Evolutionary conservation across 2,329 filamentous ascomycete species (phyloP).

Genomic region (Venturia asperata): DNA sequence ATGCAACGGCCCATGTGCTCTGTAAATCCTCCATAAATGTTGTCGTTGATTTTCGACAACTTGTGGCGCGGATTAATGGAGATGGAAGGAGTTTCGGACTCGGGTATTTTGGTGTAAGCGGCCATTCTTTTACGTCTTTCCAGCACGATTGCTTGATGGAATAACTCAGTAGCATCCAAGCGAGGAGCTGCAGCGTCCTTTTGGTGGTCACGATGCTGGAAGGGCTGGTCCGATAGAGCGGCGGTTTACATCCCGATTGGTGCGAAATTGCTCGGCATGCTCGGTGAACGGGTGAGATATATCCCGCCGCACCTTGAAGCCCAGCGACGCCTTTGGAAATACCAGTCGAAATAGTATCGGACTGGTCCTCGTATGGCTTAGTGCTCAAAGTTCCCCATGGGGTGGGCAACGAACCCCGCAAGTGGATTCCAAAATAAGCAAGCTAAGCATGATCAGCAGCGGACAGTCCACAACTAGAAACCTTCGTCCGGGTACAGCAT

Average conservation of each 20-base stretch:
- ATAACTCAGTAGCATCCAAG: neutral
- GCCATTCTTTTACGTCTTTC: slow-evolving; percentile 48
- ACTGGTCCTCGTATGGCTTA: neutral
- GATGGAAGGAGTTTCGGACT: slow-evolving; percentile 56
- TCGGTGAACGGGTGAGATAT: slow-evolving; percentile 2
- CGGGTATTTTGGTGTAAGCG: slow-evolving; percentile 61
- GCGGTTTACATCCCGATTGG: neutral
- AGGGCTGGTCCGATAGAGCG: neutral
- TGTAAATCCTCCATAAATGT: slow-evolving; percentile 78
- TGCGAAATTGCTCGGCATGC: slow-evolving; percentile 2
- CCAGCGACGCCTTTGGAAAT: neutral
- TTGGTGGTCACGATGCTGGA: slow-evolving; percentile 13
- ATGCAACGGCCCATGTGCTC: slow-evolving; percentile 89
- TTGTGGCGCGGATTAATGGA: slow-evolving; percentile 57
- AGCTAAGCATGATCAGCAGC: neutral
- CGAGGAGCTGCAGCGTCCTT: neutral
- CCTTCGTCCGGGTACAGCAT: neutral
- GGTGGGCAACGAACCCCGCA: neutral
- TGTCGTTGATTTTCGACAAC: slow-evolving; percentile 67
- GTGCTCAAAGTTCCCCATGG: neutral
- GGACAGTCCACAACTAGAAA: neutral
- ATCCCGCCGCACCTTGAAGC: neutral
- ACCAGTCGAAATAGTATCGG: neutral
- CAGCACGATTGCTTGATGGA: neutral
- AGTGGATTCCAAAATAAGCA: neutral